Percentiles rank a stretch among this genome's conserved stretches.
Evolutionary conservation across 306 rosid genomes (phyloP).

Genomic region (Bauhinia variegata): DNA sequence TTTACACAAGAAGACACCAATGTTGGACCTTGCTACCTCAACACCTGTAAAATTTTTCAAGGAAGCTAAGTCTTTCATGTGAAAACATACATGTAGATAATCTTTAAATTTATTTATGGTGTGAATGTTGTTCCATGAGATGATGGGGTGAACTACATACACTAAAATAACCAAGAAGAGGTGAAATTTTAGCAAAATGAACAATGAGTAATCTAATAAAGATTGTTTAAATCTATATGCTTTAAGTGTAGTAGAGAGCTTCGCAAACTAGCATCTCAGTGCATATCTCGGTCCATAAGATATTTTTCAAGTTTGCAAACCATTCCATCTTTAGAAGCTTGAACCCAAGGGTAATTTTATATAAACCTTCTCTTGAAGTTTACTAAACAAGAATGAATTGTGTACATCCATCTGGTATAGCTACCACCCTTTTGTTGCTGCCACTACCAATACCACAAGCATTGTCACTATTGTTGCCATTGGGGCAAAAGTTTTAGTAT

Average conservation of each 20-base stretch:
- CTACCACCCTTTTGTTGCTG: no score
- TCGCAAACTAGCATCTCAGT: constrained; percentile 18
- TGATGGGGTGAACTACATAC: constrained; percentile 7
- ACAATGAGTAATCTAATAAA: not conserved
- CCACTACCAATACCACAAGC: no score
- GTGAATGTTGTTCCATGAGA: not conserved
- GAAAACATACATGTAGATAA: not conserved
- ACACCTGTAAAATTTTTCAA: constrained; percentile 11
- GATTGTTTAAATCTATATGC: not conserved
- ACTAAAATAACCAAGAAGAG: no score
- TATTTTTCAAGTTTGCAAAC: not conserved
- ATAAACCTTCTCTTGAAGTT: no score
- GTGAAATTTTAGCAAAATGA: not conserved
- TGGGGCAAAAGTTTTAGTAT: not conserved
- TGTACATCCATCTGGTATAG: no score
- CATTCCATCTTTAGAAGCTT: not conserved
- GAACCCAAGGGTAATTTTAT: constrained; percentile 4
- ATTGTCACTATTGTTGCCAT: constrained; percentile 9
- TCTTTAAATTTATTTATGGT: constrained; percentile 9
- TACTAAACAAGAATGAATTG: no score
- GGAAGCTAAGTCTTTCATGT: not conserved
- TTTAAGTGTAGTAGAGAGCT: not conserved
- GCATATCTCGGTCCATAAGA: not conserved
- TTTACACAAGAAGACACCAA: not conserved
- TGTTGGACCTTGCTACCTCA: not conserved